These are phyloP conservation scores for Thalassiosira profunda DNA, from an alignment of 108 stramenopile species.

Conservation along the genomic window DNA sequence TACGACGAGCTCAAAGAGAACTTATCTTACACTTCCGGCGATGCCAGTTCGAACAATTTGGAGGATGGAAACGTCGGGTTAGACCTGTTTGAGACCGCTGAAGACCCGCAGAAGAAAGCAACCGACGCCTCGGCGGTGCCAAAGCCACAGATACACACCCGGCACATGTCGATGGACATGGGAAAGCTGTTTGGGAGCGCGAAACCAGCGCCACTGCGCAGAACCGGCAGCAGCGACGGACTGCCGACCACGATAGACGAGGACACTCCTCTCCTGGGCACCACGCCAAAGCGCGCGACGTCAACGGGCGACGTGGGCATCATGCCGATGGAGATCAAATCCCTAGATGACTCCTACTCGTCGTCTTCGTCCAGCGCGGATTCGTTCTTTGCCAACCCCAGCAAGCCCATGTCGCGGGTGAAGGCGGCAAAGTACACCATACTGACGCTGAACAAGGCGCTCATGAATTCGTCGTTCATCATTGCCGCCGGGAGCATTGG, in stretches of 20 bases:
- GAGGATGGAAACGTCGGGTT: constrained; percentile 4
- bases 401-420: constrained; percentile 34
- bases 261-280: constrained; percentile 23
- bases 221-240: constrained; percentile 2
- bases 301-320: neutral
- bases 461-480: constrained; percentile 81
- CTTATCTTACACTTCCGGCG: neutral
- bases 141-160: constrained; percentile 26
- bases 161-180: constrained; percentile 39
- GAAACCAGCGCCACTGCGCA: constrained; percentile 8
- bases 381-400: constrained; percentile 26
- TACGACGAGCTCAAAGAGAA: constrained; percentile 4
- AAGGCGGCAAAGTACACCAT: constrained; percentile 86
- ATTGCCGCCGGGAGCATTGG: constrained; percentile 84
- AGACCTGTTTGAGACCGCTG: constrained; percentile 4
- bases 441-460: constrained; percentile 77
- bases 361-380: constrained; percentile 27
- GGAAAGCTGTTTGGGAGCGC: constrained; percentile 1
- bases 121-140: constrained; percentile 7
- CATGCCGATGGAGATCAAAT: constrained; percentile 6
- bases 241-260: constrained; percentile 22
- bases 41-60: neutral
- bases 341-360: constrained; percentile 37
- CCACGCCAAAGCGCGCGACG: neutral
- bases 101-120: constrained; percentile 3